Evolutionary conservation across 1,139 yeast species (phyloP).

Genomic region (Magnusiomyces magnusii): DNA sequence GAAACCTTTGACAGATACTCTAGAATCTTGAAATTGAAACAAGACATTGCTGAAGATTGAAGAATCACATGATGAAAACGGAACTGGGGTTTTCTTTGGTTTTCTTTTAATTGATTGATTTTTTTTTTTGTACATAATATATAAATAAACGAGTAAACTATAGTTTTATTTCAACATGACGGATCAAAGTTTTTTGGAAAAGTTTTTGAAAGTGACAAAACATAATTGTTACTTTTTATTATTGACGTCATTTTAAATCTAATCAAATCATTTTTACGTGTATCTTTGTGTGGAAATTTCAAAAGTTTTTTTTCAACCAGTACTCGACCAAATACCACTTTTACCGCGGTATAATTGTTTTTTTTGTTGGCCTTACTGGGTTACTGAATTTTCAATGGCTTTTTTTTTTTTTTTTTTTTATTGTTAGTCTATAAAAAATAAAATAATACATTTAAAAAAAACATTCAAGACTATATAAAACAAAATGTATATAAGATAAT

Average conservation of each 20-base stretch:
- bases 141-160: neutral
- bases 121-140: no score
- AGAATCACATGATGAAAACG: neutral
- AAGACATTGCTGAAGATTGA: constrained; percentile 26
- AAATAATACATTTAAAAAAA: neutral
- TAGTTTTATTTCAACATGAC: neutral
- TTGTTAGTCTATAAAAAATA: no score
- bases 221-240: no score
- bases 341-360: neutral
- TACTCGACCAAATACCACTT: neutral
- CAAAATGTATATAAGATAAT: no score
- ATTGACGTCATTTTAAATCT: no score
- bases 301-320: no score
- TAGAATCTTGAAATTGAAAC: constrained; percentile 48
- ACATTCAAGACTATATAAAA: neutral
- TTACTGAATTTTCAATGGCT: no score
- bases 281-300: no score
- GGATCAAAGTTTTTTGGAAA: neutral
- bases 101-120: no score
- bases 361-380: neutral
- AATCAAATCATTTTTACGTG: no score
- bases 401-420: no score
- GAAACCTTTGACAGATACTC: constrained; percentile 47
- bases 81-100: no score
- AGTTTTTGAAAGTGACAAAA: neutral